Base-by-base conservation (phyloP, 306 rosid genomes). In the Dryas alaskensis region DNA sequence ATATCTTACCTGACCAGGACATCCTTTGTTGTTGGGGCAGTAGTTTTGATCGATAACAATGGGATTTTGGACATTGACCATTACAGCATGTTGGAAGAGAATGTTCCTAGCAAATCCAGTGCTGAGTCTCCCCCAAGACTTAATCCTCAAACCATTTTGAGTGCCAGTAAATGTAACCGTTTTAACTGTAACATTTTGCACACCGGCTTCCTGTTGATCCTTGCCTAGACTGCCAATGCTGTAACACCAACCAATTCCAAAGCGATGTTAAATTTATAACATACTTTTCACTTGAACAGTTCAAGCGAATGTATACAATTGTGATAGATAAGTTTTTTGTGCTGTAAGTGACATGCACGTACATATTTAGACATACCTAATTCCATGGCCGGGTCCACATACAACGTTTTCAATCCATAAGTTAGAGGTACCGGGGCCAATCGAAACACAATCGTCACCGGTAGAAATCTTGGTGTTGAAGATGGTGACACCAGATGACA, bases 61-160 rank as follows among this genome's bases (percentile, higher is more conserved):
- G 16, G 91, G 89, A 19, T 87, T 89, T 31, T 80, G 79, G 71
- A 87, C 92, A 70, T 80, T 70, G 4, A 5, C 25, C 90, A 87
- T 87, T 0, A 12, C 17, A 58, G 83, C 82, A 44, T 82, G 69
- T 16, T 67, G 72, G 75, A 85, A 87, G 63, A 75, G 75, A 6
- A 85, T 73, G 42, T 76, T 50, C 16, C 45, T 57, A n/a, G 71
- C 90, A 82, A 80, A 89, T 37, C 89, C 90, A 6, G 10, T 58
- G 67, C 85, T 85, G 0, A 88, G 86, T 11, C 88, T 84, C 0
- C 82, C 90, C 95, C 92, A 87, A 8, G 78, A 65, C 43, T 79
- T 79, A 19, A 73, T 67, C 69, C 78, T 73, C 7, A 55, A n/a
- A 31, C 77, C 82, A 47, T 71, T 71, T 42, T 45, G 25, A 31